Conservation (phyloP, 2,329 filamentous ascomycete species). For the Chrysosphaeria jannelii region DNA sequence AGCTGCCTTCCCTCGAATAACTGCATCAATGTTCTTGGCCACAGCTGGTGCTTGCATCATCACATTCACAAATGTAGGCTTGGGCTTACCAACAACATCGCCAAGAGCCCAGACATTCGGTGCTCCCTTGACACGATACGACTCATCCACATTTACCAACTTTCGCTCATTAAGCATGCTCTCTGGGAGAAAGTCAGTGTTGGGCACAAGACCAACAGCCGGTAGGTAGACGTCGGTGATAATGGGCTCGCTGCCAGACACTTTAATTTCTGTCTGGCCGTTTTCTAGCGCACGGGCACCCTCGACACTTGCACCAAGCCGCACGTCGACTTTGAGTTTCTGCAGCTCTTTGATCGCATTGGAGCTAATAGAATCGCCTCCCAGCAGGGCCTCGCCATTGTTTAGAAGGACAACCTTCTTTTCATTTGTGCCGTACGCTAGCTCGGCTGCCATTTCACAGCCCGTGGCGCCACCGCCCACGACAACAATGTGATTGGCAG, state of each 20-base stretch:
- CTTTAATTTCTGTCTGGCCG: conserved; percentile 17
- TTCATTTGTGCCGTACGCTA: conserved; percentile 13
- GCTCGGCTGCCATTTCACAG: conserved; percentile 22
- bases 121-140: conserved; percentile 15
- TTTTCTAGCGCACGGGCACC: conserved; percentile 8
- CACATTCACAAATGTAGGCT: conserved; percentile 13
- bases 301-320: conserved; percentile 13
- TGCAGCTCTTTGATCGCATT: conserved; percentile 18
- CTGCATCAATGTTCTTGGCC: conserved; percentile 20
- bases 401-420: conserved; percentile 20
- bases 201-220: conserved; percentile 22
- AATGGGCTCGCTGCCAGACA: conserved; percentile 16
- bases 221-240: conserved; percentile 19
- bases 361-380: conserved; percentile 14
- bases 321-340: conserved; percentile 20
- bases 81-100: conserved; percentile 19
- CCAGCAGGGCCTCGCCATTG: conserved; percentile 12
- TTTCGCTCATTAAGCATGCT: conserved; percentile 14
- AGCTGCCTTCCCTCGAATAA: conserved; percentile 14
- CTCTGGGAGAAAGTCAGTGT: conserved; percentile 19
- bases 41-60: conserved; percentile 23
- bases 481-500: conserved; percentile 21
- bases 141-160: conserved; percentile 20
- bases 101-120: conserved; percentile 20
- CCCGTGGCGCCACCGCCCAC: conserved; percentile 25